Conservation (phyloP, 768 basidiomycete species). For the Podaxis sp. region DNA sequence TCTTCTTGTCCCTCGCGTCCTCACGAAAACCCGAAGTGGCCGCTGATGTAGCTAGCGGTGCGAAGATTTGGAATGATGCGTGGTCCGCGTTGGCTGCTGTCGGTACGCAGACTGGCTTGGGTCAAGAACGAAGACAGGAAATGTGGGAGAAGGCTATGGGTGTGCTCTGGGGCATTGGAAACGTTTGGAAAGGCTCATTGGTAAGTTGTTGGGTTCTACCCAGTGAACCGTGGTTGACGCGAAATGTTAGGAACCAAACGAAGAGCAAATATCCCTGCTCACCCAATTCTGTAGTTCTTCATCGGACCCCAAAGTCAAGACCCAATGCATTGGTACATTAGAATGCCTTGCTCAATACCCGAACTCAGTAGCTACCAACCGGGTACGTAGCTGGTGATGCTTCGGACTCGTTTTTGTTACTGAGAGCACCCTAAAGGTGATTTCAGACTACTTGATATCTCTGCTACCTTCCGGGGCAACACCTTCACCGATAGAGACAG, state of each 20-base stretch:
- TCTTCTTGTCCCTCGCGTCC: slow-evolving; percentile 73
- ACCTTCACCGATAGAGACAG: slow-evolving; percentile 49
- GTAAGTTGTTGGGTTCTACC: slow-evolving; percentile 36
- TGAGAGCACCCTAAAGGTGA: slow-evolving; percentile 39
- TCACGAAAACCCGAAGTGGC: slow-evolving; percentile 40
- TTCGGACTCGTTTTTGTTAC: neutral
- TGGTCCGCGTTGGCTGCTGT: slow-evolving; percentile 64
- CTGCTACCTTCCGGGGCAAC: slow-evolving; percentile 47
- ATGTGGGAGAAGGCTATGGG: slow-evolving; percentile 82
- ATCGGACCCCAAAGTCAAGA: slow-evolving; percentile 54
- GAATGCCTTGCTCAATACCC: slow-evolving; percentile 79
- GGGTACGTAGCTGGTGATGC: slow-evolving; percentile 34
- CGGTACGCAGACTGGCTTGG: slow-evolving; percentile 57
- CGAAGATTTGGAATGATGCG: slow-evolving; percentile 59
- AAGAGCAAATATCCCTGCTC: slow-evolving; percentile 62
- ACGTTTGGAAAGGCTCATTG: slow-evolving; percentile 67
- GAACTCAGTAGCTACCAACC: slow-evolving; percentile 63
- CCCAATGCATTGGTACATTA: slow-evolving; percentile 83
- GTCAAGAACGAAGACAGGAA: slow-evolving; percentile 69
- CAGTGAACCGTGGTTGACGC: neutral
- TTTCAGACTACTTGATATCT: slow-evolving; percentile 66
- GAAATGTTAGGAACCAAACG: slow-evolving; percentile 48
- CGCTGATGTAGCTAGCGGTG: slow-evolving; percentile 49
- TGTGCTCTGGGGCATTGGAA: slow-evolving; percentile 86
- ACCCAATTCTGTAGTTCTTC: slow-evolving; percentile 64